Conservation (phyloP, 331 rosid species). For the Spiraea crenata region DNA sequence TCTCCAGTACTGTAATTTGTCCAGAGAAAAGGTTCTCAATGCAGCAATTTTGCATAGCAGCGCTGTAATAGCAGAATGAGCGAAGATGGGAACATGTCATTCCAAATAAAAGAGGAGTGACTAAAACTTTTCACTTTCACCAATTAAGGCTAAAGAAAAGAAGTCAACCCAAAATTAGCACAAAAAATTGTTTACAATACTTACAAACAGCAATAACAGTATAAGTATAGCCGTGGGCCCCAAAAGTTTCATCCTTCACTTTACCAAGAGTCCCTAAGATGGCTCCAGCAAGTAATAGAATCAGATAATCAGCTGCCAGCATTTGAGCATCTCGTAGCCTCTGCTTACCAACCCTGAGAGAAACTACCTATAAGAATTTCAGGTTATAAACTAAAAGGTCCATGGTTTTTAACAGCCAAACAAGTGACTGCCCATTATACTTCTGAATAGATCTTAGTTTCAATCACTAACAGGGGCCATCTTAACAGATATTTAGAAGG, state of each 20-base stretch:
- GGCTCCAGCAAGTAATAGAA: constrained; percentile 74
- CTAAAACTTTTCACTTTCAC: neutral
- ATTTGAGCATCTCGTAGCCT: constrained; percentile 55
- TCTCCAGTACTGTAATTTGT: constrained; percentile 79
- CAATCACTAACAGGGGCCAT: constrained; percentile 13
- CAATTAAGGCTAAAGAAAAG: neutral
- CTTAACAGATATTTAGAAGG: constrained; percentile 8
- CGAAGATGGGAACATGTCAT: constrained; percentile 3
- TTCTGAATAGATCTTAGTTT: constrained; percentile 9
- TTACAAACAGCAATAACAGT: constrained; percentile 78
- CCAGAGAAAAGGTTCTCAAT: constrained; percentile 72
- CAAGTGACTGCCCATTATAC: too few relatives aligned
- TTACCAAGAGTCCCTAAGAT: constrained; percentile 65
- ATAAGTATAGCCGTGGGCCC: constrained; percentile 63
- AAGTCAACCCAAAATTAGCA: neutral
- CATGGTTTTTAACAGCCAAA: constrained; percentile 3
- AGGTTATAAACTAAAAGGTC: constrained; percentile 11
- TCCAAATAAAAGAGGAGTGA: neutral
- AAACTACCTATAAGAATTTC: constrained; percentile 25
- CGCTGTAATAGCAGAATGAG: constrained; percentile 49
- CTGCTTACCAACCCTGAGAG: constrained; percentile 63
- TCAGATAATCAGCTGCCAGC: constrained; percentile 58
- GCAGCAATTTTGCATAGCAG: constrained; percentile 74
- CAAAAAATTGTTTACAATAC: constrained; percentile 18
- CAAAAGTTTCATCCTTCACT: constrained; percentile 66